Base-by-base conservation (phyloP, 352 stramenopile genomes). In the Phytophthora pini region DNA sequence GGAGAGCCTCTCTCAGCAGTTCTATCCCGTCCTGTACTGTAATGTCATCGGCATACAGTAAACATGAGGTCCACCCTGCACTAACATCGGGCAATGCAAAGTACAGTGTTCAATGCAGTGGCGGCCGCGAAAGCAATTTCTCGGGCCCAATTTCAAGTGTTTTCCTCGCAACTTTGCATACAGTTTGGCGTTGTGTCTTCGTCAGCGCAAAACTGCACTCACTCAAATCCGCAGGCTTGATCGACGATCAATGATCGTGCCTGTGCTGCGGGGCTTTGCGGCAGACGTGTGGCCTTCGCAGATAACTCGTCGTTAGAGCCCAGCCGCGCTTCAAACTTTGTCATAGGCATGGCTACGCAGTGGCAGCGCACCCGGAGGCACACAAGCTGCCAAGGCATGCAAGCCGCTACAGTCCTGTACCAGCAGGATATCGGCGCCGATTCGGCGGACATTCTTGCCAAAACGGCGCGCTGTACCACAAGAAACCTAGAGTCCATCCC, bases 151-250 rank as follows among this genome's bases (percentile, higher is more conserved):
- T 10, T 32, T 32, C 29, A 32, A 31, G 3, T 32, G 6, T 36
- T 36, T 36, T 8, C 10, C 31, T 12, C 11, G 38, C 55, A 39
- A 40, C 20, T 54, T 39, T 47, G 49, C 26, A 40, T 68, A 50
- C 43, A 59, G 57, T 72, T 63, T 71, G 15, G 36, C 3, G 63
- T 71, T 67, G 63, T 67, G 43, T 40, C 20, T 31, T 71, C 56
- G 63, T 53, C 38, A 22, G 40, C 48, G 38, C 27, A 57, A 36
- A 58, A 53, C 38, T 63, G 60, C 27, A 56, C 36, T 55, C 48
- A 55, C 41, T 52, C 55, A 56, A 45, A 65, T 61, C 51, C 43
- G 55, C 22, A 31, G 53, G 13, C 40, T 36, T 64, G 59, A 53
- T 57, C 60, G 61, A 20, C 17, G 0, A 20, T 20, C 17, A 20